Conservation (phyloP, 129 eudicot genomes). For the Pulicaria dysenterica region DNA sequence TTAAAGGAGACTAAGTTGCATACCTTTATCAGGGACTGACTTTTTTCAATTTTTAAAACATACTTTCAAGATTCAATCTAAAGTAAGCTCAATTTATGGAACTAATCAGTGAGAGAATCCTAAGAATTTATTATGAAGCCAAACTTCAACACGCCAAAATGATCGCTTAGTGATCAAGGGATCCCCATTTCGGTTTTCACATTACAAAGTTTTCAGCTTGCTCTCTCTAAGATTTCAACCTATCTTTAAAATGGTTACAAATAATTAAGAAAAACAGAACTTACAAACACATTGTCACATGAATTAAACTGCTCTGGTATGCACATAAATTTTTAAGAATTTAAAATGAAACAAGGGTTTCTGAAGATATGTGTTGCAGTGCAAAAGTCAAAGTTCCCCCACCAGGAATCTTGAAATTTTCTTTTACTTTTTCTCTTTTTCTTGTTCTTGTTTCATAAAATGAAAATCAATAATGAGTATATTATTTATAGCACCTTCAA, state of each 20-base stretch:
- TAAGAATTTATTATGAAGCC: neutral
- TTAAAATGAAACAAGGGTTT: neutral
- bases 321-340: neutral
- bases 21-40: constrained; percentile 24
- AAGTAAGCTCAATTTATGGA: constrained; percentile 21
- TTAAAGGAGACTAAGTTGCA: constrained; percentile 38
- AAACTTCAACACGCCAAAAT: neutral
- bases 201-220: neutral
- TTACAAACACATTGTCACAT: neutral
- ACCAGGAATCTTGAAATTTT: constrained; percentile 7
- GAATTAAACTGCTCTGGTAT: constrained; percentile 4
- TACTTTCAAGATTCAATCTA: constrained; percentile 15
- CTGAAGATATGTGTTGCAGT: neutral
- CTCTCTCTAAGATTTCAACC: neutral
- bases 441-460: neutral
- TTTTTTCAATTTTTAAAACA: constrained; percentile 31
- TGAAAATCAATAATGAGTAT: constrained; percentile 17
- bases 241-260: neutral
- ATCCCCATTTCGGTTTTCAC: too few relatives aligned
- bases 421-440: too few relatives aligned
- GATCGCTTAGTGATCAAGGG: too few relatives aligned
- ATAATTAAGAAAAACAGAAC: neutral
- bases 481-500: neutral
- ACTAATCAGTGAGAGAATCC: constrained; percentile 16
- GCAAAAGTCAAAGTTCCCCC: constrained; percentile 13